These are phyloP conservation scores for Tylopilus cervinicoccineus DNA, from an alignment of 768 basidiomycete species.

Conservation along the genomic window DNA sequence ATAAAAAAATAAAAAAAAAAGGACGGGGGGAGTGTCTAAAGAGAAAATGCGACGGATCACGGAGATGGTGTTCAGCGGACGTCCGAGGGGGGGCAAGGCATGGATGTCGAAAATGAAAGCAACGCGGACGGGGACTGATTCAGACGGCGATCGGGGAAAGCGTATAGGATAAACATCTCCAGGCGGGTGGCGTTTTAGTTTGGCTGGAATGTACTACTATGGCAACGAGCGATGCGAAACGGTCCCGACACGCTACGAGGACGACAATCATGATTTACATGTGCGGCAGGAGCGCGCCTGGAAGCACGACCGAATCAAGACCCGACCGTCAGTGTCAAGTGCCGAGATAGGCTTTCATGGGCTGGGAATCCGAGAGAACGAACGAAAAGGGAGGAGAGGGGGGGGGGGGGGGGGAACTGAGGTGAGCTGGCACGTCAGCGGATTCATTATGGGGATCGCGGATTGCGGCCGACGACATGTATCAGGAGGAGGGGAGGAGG, in stretches of 20 bases:
- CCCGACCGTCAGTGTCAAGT: background rate
- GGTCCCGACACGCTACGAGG: background rate
- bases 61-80: background rate
- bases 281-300: background rate
- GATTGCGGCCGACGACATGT: background rate
- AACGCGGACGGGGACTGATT: background rate
- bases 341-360: background rate
- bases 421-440: conserved; percentile 10
- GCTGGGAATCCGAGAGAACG: conserved; percentile 8
- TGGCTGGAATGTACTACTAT: conserved; percentile 7
- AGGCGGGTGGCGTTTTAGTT: background rate
- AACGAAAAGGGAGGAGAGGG: conserved; percentile 3
- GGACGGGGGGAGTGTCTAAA: no score
- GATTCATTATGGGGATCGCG: conserved; percentile 6
- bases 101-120: no score
- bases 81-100: background rate
- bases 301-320: no score
- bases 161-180: background rate
- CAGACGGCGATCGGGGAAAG: conserved; percentile 1
- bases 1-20: background rate
- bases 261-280: conserved; percentile 15
- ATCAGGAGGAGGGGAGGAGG: background rate
- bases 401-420: conserved; percentile 6
- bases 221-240: conserved; percentile 24
- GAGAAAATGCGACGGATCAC: no score